phyloP scores from a whole-genome alignment of 2,329 filamentous ascomycete species.

The Ceratocystis huliohia region DNA sequence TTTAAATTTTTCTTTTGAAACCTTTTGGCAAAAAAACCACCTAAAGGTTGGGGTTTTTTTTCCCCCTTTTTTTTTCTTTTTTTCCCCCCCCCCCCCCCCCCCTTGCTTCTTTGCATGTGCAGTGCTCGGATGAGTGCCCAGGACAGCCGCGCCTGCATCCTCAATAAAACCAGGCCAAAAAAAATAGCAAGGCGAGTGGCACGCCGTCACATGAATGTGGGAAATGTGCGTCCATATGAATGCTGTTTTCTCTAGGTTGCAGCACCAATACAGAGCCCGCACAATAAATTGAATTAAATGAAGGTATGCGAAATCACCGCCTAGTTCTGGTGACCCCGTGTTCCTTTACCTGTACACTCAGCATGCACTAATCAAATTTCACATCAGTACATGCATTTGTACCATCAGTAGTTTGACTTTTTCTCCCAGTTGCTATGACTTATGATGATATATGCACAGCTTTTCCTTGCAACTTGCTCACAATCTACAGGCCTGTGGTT shows the following conservation, averaged over 20 bases:
- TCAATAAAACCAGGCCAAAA: not conserved
- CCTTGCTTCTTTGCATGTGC: not conserved
- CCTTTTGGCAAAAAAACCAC: too few relatives aligned
- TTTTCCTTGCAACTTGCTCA: not conserved
- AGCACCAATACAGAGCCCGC: too few relatives aligned
- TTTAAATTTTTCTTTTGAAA: too few relatives aligned
- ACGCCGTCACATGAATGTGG: too few relatives aligned
- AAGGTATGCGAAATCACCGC: too few relatives aligned
- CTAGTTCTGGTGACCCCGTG: too few relatives aligned
- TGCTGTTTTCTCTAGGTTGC: too few relatives aligned
- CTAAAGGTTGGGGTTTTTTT: not conserved
- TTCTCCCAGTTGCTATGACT: not conserved
- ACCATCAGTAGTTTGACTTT: not conserved
- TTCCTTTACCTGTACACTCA: not conserved
- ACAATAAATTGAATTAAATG: too few relatives aligned
- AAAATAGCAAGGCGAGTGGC: not conserved
- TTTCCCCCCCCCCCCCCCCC: not conserved
- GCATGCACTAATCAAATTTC: not conserved
- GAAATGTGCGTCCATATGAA: too few relatives aligned
- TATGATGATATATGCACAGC: not conserved
- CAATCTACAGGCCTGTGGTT: not conserved
- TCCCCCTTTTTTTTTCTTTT: too few relatives aligned
- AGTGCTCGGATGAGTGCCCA: not conserved
- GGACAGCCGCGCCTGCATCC: not conserved
- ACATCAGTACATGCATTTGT: not conserved